These are phyloP conservation scores for Fusarium sp. DNA, from an alignment of 2,329 filamentous ascomycete genomes.

Conservation along the genomic window DNA sequence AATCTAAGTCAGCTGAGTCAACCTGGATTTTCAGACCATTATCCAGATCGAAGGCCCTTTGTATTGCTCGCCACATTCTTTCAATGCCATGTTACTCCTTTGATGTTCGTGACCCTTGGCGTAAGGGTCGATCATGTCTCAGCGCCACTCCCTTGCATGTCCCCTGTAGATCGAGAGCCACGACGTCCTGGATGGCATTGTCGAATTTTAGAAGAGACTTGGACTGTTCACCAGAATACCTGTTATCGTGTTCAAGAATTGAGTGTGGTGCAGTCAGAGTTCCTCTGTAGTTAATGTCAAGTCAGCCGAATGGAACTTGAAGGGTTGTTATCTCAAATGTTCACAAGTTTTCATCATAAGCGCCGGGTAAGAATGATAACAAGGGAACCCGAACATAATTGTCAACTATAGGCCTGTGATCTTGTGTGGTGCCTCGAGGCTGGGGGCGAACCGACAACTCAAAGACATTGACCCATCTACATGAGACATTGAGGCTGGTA, in stretches of 20 bases:
- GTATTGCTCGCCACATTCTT: slow-evolving; percentile 21
- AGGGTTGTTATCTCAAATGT: too few species aligned
- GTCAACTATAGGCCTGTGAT: not conserved
- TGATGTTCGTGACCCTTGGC: not conserved
- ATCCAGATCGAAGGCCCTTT: not conserved
- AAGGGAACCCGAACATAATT: too few species aligned
- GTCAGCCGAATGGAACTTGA: too few species aligned
- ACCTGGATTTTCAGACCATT: not conserved
- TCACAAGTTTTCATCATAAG: too few species aligned
- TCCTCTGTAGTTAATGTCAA: too few species aligned
- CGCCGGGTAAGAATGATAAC: too few species aligned
- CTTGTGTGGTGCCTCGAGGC: not conserved
- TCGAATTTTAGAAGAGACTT: too few species aligned
- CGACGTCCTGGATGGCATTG: not conserved
- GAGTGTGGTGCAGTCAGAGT: too few species aligned
- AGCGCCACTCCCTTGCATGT: slow-evolving; percentile 34
- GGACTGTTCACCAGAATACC: too few species aligned
- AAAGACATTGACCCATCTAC: not conserved
- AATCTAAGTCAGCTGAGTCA: not conserved
- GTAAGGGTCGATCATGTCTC: slow-evolving; percentile 31
- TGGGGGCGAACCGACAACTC: not conserved
- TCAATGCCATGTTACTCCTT: not conserved
- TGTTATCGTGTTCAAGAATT: too few species aligned
- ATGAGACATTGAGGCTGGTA: slow-evolving; percentile 35
- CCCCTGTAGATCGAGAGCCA: slow-evolving; percentile 8